A percentile compares a stretch with the other conserved stretches of the same genome.
Conservation (phyloP, 192 early-diverging fungal species). For the Coemansia asiatica region DNA sequence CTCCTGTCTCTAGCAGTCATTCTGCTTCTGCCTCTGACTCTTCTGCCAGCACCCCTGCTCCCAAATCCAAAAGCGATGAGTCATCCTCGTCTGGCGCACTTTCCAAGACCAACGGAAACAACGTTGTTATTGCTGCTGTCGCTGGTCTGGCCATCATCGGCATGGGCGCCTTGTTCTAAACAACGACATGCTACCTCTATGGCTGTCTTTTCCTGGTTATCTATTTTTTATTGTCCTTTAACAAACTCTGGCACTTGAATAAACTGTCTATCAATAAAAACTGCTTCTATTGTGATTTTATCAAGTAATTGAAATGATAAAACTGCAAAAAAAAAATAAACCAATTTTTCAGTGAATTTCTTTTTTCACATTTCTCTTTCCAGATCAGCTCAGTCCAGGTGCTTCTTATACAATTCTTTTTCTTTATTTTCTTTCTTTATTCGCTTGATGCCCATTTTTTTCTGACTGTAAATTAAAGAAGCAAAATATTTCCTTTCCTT, state of each 20-base stretch:
- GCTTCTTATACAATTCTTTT: no score
- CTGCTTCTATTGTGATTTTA: no score
- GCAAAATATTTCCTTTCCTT: not conserved
- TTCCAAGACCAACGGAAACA: slow-evolving; percentile 11
- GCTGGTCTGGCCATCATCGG: slow-evolving; percentile 16
- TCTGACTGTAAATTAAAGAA: no score
- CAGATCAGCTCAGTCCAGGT: no score
- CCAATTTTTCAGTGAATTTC: no score
- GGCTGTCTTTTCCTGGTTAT: not conserved
- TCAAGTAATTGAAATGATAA: no score
- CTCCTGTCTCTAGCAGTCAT: not conserved
- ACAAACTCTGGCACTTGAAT: no score
- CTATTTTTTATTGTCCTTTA: not conserved
- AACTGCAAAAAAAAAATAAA: no score
- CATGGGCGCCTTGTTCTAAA: slow-evolving; percentile 36
- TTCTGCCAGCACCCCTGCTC: not conserved
- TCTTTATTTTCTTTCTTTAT: not conserved
- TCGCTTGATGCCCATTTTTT: not conserved
- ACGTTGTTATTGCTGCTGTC: slow-evolving; percentile 20
- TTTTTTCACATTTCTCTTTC: no score
- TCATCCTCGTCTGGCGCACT: slow-evolving; percentile 2
- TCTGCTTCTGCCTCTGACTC: not conserved
- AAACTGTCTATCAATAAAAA: no score
- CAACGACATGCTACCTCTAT: not conserved
- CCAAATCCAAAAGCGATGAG: not conserved